phyloP scores from a whole-genome alignment of 768 basidiomycete species.

The Leucocoprinus leucothites region DNA sequence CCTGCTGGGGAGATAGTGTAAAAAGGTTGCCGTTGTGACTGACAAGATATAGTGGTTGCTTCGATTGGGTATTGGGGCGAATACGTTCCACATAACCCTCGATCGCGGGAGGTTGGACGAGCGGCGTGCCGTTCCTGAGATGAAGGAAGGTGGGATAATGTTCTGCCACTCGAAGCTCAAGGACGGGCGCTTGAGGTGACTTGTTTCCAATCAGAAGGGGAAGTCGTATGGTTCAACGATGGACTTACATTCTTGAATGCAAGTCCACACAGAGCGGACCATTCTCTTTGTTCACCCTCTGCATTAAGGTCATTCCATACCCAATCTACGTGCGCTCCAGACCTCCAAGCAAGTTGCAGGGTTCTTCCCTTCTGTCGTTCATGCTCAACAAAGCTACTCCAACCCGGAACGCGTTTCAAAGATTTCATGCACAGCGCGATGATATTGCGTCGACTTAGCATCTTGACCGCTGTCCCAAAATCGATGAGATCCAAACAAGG shows the following conservation, averaged over 20 bases:
- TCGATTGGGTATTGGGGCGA: conserved; percentile 51
- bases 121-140: conserved; percentile 40
- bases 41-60: conserved; percentile 63
- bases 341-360: conserved; percentile 78
- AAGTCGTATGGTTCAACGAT: background rate
- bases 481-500: conserved; percentile 44
- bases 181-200: conserved; percentile 42
- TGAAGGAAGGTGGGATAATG: conserved; percentile 56
- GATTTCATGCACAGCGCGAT: conserved; percentile 59
- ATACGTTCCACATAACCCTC: conserved; percentile 86
- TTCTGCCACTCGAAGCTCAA: conserved; percentile 73
- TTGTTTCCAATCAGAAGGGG: conserved; percentile 15
- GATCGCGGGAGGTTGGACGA: conserved; percentile 75
- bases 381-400: conserved; percentile 56
- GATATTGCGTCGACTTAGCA: conserved; percentile 62
- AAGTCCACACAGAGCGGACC: conserved; percentile 75
- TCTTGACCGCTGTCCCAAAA: conserved; percentile 35
- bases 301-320: conserved; percentile 71
- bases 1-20: conserved; percentile 43
- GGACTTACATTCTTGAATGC: conserved; percentile 64
- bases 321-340: conserved; percentile 80
- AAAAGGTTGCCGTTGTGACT: conserved; percentile 77
- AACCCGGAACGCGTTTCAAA: conserved; percentile 54
- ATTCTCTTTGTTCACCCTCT: conserved; percentile 56
- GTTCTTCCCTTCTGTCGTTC: conserved; percentile 51